These are phyloP conservation scores for Phytophthora macrochlamydospora DNA, from an alignment of 352 stramenopile genomes.

Conservation along the genomic window DNA sequence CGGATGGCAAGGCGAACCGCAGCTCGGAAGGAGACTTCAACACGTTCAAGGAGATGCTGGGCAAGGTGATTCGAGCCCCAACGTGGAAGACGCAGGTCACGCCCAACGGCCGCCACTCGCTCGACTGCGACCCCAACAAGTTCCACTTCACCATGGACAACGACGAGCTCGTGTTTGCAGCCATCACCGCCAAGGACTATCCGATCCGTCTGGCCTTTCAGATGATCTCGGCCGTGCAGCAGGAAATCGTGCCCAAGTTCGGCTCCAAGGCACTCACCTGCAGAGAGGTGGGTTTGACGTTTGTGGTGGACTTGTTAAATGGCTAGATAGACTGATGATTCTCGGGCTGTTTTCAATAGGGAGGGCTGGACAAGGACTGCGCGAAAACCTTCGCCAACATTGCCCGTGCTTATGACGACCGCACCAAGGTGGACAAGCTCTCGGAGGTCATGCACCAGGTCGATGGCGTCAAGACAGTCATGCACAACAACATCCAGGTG, in stretches of 20 bases:
- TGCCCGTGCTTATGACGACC: constrained; percentile 79
- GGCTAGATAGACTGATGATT: constrained; percentile 4
- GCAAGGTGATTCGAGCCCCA: constrained; percentile 80
- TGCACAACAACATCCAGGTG: constrained; percentile 90
- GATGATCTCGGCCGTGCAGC: constrained; percentile 77
- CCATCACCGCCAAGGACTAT: constrained; percentile 83
- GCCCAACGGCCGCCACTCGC: constrained; percentile 84
- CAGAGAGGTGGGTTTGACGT: constrained; percentile 56
- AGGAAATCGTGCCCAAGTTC: constrained; percentile 80
- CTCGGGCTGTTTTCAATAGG: constrained; percentile 24
- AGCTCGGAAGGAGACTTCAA: constrained; percentile 56
- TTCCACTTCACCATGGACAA: constrained; percentile 92
- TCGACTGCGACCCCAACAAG: constrained; percentile 89
- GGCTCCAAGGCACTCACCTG: constrained; percentile 76
- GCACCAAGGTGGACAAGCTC: constrained; percentile 88
- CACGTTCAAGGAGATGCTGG: constrained; percentile 81
- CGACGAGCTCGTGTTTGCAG: constrained; percentile 83
- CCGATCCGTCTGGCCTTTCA: constrained; percentile 84
- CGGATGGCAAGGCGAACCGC: constrained; percentile 39
- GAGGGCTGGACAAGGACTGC: constrained; percentile 81
- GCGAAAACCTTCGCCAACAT: constrained; percentile 65
- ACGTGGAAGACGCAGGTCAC: constrained; percentile 89
- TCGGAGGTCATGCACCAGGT: constrained; percentile 86
- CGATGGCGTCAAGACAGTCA: constrained; percentile 80
- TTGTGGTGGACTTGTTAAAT: constrained; percentile 1